Evolutionary conservation across 257 asterid genomes (phyloP), one percentile per base, ranked within the genome.

Genomic region (Marsdenia floribunda): DNA sequence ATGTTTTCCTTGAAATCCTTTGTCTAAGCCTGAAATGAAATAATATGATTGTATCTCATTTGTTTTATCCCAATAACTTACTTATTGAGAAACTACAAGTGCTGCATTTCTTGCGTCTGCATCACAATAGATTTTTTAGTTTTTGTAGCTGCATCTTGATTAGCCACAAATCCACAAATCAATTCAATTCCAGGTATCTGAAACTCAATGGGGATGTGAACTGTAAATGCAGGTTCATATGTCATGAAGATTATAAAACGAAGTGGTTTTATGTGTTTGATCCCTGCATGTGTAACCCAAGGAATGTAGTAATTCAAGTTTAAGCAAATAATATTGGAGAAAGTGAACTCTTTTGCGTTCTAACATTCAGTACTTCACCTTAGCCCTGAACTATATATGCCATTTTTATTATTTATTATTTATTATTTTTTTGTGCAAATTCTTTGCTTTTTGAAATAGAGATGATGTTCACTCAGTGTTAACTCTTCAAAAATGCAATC

Each of bases 1-100:
- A 71, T 64, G 42, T 70, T 37, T 70, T 35, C 72, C 58, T 57
- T 75, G 61, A 54, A 58, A 49, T 78, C 58, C 24, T 5, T n/a
- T 8, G 49, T 75, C 64, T 66, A 69, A 64, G 49, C 58, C 35
- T 26, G 60, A 73, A 63, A 76, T 40, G 68, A 38, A 63, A 47
- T 68, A 65, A 63, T 33, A 47, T 68, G 69, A 63, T 24, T 60
- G 55, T 72, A 38, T 22, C 47, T 38, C 29, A 49, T 49, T 18
- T 64, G 42, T 29, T 47, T 50, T 47, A 22, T 29, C 14, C 68
- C 14, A 26, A 38, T 38, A 38, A 35, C 52, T 47, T 22, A 58
- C 33, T 29, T 29, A 29, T 9, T 42, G 22, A 15, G 37, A 57
- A 52, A 47, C 40, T n/a, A 52, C 29, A 18, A 50, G 13, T 18